Conservation (phyloP, 495 filamentous ascomycete species). For the Sporormia fimetaria region DNA sequence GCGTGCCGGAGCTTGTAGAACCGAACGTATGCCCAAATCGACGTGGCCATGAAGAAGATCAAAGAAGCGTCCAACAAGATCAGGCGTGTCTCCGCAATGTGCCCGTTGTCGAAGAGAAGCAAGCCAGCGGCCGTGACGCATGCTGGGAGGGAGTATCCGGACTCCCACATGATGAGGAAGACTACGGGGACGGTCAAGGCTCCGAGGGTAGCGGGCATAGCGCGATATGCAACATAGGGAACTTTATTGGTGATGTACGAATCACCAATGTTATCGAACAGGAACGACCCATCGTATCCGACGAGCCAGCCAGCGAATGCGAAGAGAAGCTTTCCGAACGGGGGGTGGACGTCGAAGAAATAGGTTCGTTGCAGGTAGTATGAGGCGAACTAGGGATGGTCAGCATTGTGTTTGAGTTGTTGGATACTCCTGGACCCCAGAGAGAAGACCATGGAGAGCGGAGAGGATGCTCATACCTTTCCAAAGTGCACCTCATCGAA, state of each 20-base stretch:
- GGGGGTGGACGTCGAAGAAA: constrained; percentile 99
- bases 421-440: background rate
- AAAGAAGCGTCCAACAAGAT: constrained; percentile 92
- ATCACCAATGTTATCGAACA: constrained; percentile 98
- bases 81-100: constrained; percentile 91
- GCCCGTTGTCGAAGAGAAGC: constrained; percentile 93
- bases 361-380: constrained; percentile 97
- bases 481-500: constrained; percentile 99
- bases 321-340: constrained; percentile 82
- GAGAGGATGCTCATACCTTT: constrained; percentile 53
- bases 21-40: constrained; percentile 82
- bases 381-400: constrained; percentile 62
- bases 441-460: background rate
- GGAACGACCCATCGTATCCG: constrained; percentile 91
- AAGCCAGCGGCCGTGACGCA: constrained; percentile 76
- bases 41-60: constrained; percentile 90
- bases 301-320: constrained; percentile 92
- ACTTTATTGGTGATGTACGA: constrained; percentile 96
- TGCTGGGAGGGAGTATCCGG: constrained; percentile 88
- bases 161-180: constrained; percentile 99
- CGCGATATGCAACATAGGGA: constrained; percentile 89
- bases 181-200: constrained; percentile 87
- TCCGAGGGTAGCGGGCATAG: constrained; percentile 84
- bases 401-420: constrained; percentile 1
- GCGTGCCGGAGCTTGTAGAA: constrained; percentile 95